Conservation (phyloP, 495 filamentous ascomycete genomes). For the Xylaria sp. region DNA sequence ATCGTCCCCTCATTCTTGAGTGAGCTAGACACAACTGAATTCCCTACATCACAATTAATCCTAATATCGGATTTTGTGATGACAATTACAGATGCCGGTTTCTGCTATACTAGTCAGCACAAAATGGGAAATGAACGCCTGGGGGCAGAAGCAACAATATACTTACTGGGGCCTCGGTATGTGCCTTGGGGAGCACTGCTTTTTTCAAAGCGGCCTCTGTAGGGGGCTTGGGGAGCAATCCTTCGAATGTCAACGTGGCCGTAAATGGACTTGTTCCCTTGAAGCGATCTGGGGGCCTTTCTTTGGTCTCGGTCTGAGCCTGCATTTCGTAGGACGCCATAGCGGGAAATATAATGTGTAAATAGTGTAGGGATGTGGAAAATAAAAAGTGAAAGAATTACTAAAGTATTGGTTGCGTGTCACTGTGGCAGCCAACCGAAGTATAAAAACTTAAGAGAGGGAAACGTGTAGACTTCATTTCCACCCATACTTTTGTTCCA, state of each 20-base stretch:
- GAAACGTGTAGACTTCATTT: no score
- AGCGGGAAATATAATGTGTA: not conserved
- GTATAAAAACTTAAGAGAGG: not conserved
- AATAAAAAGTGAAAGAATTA: not conserved
- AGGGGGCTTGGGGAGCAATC: not conserved
- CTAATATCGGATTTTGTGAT: not conserved
- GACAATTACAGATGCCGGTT: not conserved
- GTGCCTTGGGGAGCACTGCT: not conserved
- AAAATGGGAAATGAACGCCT: not conserved
- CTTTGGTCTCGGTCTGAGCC: not conserved
- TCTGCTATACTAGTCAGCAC: not conserved
- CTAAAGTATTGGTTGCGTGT: not conserved
- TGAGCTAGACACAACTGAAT: not conserved
- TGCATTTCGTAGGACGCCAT: not conserved
- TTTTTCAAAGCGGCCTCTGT: no score
- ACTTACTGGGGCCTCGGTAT: not conserved
- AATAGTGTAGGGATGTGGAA: not conserved
- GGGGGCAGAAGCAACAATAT: not conserved
- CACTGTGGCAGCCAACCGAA: not conserved
- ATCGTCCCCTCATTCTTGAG: not conserved
- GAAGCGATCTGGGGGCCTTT: not conserved
- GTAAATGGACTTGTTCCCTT: not conserved
- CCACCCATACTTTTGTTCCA: no score
- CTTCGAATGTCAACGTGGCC: not conserved
- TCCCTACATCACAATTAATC: not conserved